Conservation (phyloP, 2,329 filamentous ascomycete genomes). For the Scedosporium minutisporum region DNA sequence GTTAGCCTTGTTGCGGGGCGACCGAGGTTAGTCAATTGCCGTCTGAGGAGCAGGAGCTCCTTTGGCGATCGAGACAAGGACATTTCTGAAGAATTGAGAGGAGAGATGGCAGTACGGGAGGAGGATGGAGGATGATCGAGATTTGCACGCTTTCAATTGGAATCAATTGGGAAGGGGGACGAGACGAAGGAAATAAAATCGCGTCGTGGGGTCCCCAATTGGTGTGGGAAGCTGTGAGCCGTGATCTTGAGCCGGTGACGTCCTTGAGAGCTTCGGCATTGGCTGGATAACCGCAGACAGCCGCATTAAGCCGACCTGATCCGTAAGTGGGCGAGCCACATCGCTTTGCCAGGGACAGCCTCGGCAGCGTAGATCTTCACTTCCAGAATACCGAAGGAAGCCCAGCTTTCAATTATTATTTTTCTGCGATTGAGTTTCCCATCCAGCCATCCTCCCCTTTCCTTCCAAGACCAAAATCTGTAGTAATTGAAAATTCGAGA, state of each 20-base stretch:
- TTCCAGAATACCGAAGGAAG: background rate
- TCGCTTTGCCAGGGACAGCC: constrained; percentile 6
- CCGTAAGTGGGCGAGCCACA: constrained; percentile 2
- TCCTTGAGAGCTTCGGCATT: background rate
- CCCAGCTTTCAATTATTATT: constrained; percentile 5
- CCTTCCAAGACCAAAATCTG: background rate
- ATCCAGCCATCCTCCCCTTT: background rate
- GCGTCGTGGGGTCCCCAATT: too few species aligned
- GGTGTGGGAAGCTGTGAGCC: background rate
- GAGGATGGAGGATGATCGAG: background rate
- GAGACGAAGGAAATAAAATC: too few species aligned
- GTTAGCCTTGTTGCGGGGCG: constrained; percentile 17
- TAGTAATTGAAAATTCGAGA: background rate
- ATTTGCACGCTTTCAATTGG: background rate
- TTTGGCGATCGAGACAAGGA: constrained; percentile 35
- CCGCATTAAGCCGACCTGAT: constrained; percentile 29
- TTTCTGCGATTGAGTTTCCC: background rate
- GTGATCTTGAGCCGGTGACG: background rate
- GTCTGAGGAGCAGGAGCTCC: constrained; percentile 33
- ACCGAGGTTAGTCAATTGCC: constrained; percentile 24
- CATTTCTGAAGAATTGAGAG: constrained; percentile 26
- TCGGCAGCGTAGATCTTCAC: too few species aligned
- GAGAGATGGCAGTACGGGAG: constrained; percentile 4
- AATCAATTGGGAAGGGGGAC: too few species aligned
- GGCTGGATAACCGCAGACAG: constrained; percentile 26